These are phyloP conservation scores for Diaporthe ampelina DNA, from an alignment of 2,329 filamentous ascomycete genomes.

Conservation along the genomic window DNA sequence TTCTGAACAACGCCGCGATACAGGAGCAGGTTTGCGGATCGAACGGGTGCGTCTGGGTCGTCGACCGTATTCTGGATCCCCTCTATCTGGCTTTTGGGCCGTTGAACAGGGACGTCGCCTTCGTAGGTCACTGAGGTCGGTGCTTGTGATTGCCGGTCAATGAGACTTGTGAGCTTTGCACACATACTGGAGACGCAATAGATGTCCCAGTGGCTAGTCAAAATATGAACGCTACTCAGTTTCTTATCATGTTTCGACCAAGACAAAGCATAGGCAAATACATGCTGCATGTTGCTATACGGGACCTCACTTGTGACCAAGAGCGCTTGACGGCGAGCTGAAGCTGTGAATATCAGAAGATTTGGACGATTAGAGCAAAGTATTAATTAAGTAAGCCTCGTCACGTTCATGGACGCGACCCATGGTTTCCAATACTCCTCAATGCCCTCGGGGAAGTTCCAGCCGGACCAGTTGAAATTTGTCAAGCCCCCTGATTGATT, in stretches of 20 bases:
- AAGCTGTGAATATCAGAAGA: not conserved
- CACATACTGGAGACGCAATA: not conserved
- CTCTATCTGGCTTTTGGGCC: slow-evolving; percentile 33
- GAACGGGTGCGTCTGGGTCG: slow-evolving; percentile 22
- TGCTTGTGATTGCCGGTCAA: not conserved
- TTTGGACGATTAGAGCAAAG: not conserved
- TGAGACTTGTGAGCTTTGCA: not conserved
- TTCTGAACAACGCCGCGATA: slow-evolving; percentile 22
- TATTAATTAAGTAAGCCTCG: slow-evolving; percentile 26
- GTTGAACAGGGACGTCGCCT: not conserved
- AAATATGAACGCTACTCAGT: not conserved
- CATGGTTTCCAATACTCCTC: slow-evolving; percentile 66
- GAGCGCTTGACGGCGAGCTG: not conserved
- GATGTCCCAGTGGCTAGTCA: not conserved
- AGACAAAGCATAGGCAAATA: no score
- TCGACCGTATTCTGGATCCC: slow-evolving; percentile 21
- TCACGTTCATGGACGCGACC: slow-evolving; percentile 57
- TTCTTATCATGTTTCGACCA: not conserved
- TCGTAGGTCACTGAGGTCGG: no score
- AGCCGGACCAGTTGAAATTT: slow-evolving; percentile 61
- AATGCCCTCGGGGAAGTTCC: slow-evolving; percentile 60
- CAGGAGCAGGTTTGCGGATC: slow-evolving; percentile 27
- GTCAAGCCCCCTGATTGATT: slow-evolving; percentile 55
- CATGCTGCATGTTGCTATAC: not conserved
- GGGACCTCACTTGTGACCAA: no score